Percentiles rank a stretch among this genome's conserved stretches.
These are phyloP conservation scores for Penicillium pulvis DNA, from an alignment of 495 filamentous ascomycete species.

Conservation along the genomic window DNA sequence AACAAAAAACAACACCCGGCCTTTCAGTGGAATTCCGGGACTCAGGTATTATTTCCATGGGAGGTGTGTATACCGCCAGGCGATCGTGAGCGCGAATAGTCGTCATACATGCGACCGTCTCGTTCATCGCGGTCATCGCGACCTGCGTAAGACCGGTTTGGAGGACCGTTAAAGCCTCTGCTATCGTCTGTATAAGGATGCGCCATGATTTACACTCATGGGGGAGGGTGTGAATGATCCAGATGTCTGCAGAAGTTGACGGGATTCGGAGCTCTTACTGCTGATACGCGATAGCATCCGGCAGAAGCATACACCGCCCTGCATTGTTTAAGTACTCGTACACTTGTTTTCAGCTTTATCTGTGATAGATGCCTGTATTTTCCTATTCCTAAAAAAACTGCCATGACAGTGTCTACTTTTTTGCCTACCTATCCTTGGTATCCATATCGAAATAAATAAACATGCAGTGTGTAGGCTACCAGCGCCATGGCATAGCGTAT, in stretches of 20 bases:
- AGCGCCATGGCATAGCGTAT: no score
- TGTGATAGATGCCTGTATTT: no score
- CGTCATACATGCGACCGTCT: constrained; percentile 54
- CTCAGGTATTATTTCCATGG: constrained; percentile 35
- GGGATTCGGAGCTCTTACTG: constrained; percentile 2
- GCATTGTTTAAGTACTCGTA: background rate
- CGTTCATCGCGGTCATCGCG: constrained; percentile 32
- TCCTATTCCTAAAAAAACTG: no score
- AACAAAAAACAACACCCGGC: constrained; percentile 22
- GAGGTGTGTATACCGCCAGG: constrained; percentile 49
- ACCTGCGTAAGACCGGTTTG: constrained; percentile 29
- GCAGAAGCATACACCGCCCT: constrained; percentile 23
- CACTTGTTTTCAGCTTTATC: no score
- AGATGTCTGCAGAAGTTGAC: constrained; percentile 10
- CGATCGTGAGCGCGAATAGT: constrained; percentile 47
- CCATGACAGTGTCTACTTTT: no score
- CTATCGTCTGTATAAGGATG: constrained; percentile 34
- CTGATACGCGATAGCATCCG: constrained; percentile 13
- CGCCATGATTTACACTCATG: constrained; percentile 32
- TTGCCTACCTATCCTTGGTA: no score
- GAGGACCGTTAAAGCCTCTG: constrained; percentile 29
- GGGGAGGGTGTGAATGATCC: constrained; percentile 6
- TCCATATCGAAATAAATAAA: no score
- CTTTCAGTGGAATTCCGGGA: constrained; percentile 8
- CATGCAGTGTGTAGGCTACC: no score